Percentiles rank a stretch among this genome's conserved stretches.
These are phyloP conservation scores for Apiospora pterosperma DNA, from an alignment of 2,329 filamentous ascomycete species.

Conservation along the genomic window DNA sequence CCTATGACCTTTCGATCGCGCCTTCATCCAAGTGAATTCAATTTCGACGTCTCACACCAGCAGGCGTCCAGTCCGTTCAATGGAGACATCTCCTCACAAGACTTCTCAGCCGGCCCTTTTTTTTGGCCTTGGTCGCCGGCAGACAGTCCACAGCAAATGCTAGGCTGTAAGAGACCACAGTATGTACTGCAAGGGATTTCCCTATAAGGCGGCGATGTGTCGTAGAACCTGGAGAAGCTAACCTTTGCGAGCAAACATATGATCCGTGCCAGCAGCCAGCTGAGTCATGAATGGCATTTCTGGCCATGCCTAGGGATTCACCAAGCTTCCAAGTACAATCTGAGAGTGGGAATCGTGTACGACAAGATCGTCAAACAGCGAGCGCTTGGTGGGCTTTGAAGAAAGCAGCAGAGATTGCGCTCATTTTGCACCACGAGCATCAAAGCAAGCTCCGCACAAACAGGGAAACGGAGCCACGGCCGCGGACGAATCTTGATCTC, in stretches of 20 bases:
- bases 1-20: background rate
- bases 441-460: background rate
- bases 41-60: background rate
- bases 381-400: background rate
- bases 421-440: background rate
- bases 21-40: background rate
- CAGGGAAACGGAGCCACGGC: background rate
- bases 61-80: background rate
- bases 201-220: background rate
- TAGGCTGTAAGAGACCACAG: background rate
- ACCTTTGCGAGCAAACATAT: background rate
- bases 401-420: background rate
- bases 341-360: background rate
- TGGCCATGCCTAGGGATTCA: background rate
- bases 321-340: background rate
- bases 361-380: background rate
- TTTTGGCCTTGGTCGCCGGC: background rate
- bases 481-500: background rate
- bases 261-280: slow-evolving; percentile 1
- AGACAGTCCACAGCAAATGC: background rate
- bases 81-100: background rate
- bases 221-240: background rate
- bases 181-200: background rate
- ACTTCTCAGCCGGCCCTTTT: background rate
- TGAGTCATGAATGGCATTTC: background rate